These are phyloP conservation scores for Penicillium verhagenii DNA, from an alignment of 495 filamentous ascomycete species.

Conservation along the genomic window DNA sequence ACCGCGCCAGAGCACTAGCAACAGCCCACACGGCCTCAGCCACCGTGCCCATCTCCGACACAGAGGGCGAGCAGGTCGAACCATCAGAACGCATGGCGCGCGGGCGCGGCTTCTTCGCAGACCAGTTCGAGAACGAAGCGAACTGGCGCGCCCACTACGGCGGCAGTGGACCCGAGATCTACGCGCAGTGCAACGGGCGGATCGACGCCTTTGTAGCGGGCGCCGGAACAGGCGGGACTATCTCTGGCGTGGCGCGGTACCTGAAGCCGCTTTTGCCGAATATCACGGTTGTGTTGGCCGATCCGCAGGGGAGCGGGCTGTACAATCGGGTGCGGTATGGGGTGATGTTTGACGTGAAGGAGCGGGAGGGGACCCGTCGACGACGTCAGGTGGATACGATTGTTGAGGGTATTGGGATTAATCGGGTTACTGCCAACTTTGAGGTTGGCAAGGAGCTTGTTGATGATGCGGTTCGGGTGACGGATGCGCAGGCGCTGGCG, in stretches of 20 bases:
- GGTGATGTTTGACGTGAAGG: slow-evolving; percentile 90
- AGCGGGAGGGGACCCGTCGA: slow-evolving; percentile 84
- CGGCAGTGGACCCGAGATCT: slow-evolving; percentile 89
- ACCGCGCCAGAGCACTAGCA: slow-evolving; percentile 78
- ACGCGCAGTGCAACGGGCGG: slow-evolving; percentile 66
- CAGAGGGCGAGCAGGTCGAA: slow-evolving; percentile 11
- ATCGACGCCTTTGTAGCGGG: slow-evolving; percentile 92
- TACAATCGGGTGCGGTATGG: slow-evolving; percentile 89
- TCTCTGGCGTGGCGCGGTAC: slow-evolving; percentile 79
- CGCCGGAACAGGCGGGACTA: slow-evolving; percentile 94
- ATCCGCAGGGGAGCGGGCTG: slow-evolving; percentile 90
- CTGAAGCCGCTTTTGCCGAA: slow-evolving; percentile 68
- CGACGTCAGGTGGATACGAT: slow-evolving; percentile 92
- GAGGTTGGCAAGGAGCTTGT: slow-evolving; percentile 80
- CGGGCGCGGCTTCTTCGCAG: slow-evolving; percentile 80
- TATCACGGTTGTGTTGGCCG: slow-evolving; percentile 78
- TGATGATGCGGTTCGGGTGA: slow-evolving; percentile 86
- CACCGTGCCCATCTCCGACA: slow-evolving; percentile 1
- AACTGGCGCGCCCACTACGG: slow-evolving; percentile 85
- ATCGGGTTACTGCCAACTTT: slow-evolving; percentile 87
- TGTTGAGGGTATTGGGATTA: slow-evolving; percentile 95
- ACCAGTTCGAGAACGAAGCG: slow-evolving; percentile 89
- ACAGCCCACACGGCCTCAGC: slow-evolving; percentile 63
- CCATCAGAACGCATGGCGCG: slow-evolving; percentile 15
- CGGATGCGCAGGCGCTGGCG: slow-evolving; percentile 83